Evolutionary conservation across 2,329 filamentous ascomycete genomes (phyloP), one percentile per base, ranked within the genome.

Genomic region (Graphiopsis chlorocephala): DNA sequence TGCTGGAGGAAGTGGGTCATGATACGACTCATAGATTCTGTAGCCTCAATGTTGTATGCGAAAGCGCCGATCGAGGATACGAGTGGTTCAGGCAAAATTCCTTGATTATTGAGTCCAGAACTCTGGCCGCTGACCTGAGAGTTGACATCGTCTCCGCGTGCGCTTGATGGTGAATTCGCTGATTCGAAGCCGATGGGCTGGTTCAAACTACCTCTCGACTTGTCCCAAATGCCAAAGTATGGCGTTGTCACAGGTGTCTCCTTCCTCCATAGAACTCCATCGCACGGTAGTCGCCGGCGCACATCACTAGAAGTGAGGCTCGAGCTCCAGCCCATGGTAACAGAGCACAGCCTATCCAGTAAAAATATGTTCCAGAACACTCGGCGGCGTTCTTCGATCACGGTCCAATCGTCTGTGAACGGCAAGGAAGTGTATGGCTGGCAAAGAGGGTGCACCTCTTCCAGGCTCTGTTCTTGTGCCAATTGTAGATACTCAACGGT

Each of bases 11-110:
- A 59, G 31, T 35, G 38, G 12, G 56, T 25, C 23, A 26, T 35
- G 26, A 59, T 35, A 10, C 38, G 56, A 35, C 56, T 59, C 28
- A 59, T 29, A 25, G 26, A 28, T 42, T 59, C 56, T 20, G 56
- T 50, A 1, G 64, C 59, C 28, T 59, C 26, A 23, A 61, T 82
- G 66, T 83, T 83, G 45, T 79, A 82, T 0, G 78, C 80, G 4
- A 76, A 75, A 1, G 33, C 33, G 33, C 33, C 33, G 63, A 35
- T 35, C 12, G 33, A 35, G 15, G 33, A 35, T 15, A 35, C 33
- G 3, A 35, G 33, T 35, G 33, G 14, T 15, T 14, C 33, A 4
- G 33, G 33, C 33, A 35, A 35, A 14, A 5, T 15, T 15, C 33
- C 33, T 15, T 35, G 33, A 35, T 15, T 35, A 14, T 14, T 35